These are phyloP conservation scores for Mycogone perniciosa DNA, from an alignment of 2,329 filamentous ascomycete species.

Conservation along the genomic window DNA sequence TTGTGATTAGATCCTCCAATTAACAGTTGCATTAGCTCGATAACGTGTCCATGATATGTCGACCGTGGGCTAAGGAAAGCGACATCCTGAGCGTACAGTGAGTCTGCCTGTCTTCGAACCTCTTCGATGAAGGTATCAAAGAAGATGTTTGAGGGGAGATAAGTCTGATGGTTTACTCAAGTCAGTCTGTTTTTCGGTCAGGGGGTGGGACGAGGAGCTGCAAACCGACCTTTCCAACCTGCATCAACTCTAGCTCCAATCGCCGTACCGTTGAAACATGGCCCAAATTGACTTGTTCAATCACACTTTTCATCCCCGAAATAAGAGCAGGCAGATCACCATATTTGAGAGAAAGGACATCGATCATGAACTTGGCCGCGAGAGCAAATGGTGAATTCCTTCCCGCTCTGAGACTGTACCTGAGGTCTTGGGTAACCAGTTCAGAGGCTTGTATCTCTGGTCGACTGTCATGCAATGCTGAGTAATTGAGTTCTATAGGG, in stretches of 20 bases:
- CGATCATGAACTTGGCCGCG: slow-evolving; percentile 32
- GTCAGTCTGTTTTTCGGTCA: slow-evolving; percentile 12
- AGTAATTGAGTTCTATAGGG: slow-evolving; percentile 41
- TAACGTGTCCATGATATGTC: slow-evolving; percentile 36
- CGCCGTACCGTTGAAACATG: slow-evolving; percentile 37
- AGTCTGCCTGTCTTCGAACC: slow-evolving; percentile 37
- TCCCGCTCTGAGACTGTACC: slow-evolving; percentile 24
- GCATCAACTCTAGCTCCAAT: slow-evolving; percentile 46
- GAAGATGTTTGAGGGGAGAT: slow-evolving; percentile 29
- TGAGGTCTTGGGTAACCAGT: slow-evolving; percentile 36
- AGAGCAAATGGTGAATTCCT: slow-evolving; percentile 28
- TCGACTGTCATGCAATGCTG: slow-evolving; percentile 28
- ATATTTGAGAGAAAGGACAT: slow-evolving; percentile 30
- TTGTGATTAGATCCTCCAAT: slow-evolving; percentile 18
- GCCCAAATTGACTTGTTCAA: slow-evolving; percentile 30
- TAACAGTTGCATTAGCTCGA: slow-evolving; percentile 36
- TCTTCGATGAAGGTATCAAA: slow-evolving; percentile 37
- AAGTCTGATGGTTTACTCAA: slow-evolving; percentile 25
- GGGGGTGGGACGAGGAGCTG: neutral
- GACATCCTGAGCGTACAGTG: slow-evolving; percentile 31
- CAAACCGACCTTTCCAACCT: slow-evolving; percentile 44
- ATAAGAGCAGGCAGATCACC: slow-evolving; percentile 25
- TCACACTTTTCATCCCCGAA: slow-evolving; percentile 29
- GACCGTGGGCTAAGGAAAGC: slow-evolving; percentile 25
- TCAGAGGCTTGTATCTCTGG: slow-evolving; percentile 33